Evolutionary conservation across 1,139 yeast species (phyloP).

Genomic region (Debaryomycetaceae sp.): DNA sequence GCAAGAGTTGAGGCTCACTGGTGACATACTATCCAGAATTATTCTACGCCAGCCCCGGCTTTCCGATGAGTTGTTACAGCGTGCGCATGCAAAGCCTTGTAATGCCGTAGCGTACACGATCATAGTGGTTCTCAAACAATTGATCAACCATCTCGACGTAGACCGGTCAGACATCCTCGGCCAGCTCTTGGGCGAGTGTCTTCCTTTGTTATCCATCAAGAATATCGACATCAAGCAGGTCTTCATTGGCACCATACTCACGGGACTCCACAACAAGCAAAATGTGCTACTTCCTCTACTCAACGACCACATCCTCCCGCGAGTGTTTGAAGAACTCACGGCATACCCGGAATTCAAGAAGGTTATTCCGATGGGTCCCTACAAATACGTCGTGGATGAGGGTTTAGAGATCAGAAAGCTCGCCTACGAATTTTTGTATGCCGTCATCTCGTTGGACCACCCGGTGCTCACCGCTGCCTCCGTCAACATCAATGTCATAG

Average conservation of each 20-base stretch:
- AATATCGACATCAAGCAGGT: conserved; percentile 50
- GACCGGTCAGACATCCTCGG: conserved; percentile 8
- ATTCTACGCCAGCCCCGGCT: conserved; percentile 12
- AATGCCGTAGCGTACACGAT: conserved; percentile 23
- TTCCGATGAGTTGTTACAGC: conserved; percentile 6
- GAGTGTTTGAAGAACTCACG: conserved; percentile 52
- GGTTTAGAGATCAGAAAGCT: conserved; percentile 74
- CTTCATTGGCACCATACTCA: conserved; percentile 55
- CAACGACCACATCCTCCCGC: conserved; percentile 67
- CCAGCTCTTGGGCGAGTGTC: conserved; percentile 12
- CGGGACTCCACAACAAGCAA: conserved; percentile 67
- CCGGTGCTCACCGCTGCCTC: conserved; percentile 15
- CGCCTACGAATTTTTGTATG: conserved; percentile 66
- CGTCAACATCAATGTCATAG: conserved; percentile 22
- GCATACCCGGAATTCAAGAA: conserved; percentile 59
- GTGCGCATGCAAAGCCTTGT: background rate
- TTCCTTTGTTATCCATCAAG: conserved; percentile 18
- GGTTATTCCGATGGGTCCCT: conserved; percentile 80
- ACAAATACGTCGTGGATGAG: conserved; percentile 77
- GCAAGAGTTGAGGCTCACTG: conserved; percentile 26
- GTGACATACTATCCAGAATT: conserved; percentile 29
- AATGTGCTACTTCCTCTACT: conserved; percentile 49
- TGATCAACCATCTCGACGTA: conserved; percentile 21
- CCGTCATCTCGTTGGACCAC: conserved; percentile 36
- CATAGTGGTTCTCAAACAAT: conserved; percentile 32